phyloP scores from a whole-genome alignment of 768 basidiomycete species.

The Tricholoma flavovirens region DNA sequence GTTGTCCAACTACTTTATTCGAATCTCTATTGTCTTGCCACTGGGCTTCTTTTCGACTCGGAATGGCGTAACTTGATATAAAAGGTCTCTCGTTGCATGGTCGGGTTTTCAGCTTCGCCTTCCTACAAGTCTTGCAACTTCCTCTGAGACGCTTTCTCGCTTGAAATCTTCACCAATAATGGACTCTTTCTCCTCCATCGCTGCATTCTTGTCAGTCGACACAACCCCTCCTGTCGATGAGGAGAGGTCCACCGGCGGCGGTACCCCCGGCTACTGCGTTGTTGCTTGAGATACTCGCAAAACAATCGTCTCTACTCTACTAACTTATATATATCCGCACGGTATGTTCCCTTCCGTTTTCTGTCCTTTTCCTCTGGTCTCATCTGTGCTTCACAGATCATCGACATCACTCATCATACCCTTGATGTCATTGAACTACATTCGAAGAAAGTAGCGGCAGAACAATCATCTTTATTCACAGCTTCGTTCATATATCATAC shows the following conservation, averaged over 20 bases:
- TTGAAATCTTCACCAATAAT: background rate
- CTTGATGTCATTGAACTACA: too few species aligned
- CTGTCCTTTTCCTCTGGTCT: background rate
- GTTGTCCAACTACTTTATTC: background rate
- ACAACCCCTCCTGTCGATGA: slow-evolving; percentile 3
- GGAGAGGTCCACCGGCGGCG: slow-evolving; percentile 2
- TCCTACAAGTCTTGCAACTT: background rate
- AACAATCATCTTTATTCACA: background rate
- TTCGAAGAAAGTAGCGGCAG: background rate
- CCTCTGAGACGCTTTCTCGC: background rate
- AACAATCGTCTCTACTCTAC: background rate
- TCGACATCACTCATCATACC: background rate
- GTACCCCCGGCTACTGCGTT: slow-evolving; percentile 5
- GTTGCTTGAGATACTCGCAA: slow-evolving; percentile 8
- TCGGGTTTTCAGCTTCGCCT: background rate
- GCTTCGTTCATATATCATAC: background rate
- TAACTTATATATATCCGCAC: too few species aligned
- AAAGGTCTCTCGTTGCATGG: background rate
- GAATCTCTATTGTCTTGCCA: background rate
- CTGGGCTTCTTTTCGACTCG: too few species aligned
- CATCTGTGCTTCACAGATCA: background rate
- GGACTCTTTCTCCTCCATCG: slow-evolving; percentile 5
- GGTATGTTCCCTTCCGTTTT: background rate
- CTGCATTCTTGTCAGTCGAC: background rate
- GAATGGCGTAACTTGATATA: background rate